Evolutionary conservation across 176 grass and related monocot genomes (phyloP), one percentile per base, ranked within the genome.

Genomic region (Zea mays): DNA sequence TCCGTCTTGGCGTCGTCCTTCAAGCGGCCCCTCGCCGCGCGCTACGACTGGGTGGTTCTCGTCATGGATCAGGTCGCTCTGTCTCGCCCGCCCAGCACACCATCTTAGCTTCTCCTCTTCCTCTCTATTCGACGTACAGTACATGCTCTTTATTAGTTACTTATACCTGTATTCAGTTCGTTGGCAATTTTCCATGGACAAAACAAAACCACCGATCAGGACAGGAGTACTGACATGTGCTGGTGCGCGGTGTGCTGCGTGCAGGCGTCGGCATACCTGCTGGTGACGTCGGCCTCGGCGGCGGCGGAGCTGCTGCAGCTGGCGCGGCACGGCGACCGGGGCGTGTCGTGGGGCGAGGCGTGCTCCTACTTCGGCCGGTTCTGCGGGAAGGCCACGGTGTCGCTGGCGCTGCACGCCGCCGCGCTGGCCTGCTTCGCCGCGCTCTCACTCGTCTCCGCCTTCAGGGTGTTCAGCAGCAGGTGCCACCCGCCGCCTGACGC

Each of bases 311-410:
- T 99, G 84, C 58, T 95, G 63, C 90, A 93, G 62, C 83, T 99
- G 74, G 83, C 96, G 36, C 77, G 76, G 19, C 66, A 71, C 65
- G 96, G 96, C 27, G 84, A 95, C 69, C 67, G 57, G 62, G 64
- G 87, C 50, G 96, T 85, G 59, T 99, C 90, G 56, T 95, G 96
- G 92, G 83, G 96, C 17, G 96, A 99, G 80, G 96, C 78, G 71
- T 99, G 92, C 78, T 95, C 92, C 83, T 99, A 95, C 90, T 99
- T 86, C 80, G 90, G 96, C 6, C 55, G 13, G 5, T 99, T 99
- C 86, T 99, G 92, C 87, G 75, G 74, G 27, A 93, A 58, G 74
- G 83, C 79, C 56, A 99, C 85, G 50, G 45, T 85, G 38, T 90
- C 96, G n/a, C 73, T 93, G 17, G 87, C 62, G 12, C 81, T 99